These are phyloP conservation scores for Ganoderma boninense DNA, from an alignment of 1,284 basidiomycete species.

Conservation along the genomic window DNA sequence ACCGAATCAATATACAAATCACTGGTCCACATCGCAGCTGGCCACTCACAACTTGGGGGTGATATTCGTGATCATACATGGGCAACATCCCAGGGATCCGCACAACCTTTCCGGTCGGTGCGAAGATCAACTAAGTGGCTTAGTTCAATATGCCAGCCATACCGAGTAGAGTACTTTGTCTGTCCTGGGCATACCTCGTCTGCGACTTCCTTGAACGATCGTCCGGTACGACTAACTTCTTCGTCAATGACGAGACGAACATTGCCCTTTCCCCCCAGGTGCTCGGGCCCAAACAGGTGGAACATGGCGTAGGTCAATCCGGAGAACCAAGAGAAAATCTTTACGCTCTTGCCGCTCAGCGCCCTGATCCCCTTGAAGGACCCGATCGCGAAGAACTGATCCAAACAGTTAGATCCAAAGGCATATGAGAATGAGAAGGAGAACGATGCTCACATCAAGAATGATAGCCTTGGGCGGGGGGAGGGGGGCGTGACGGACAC, in stretches of 20 bases:
- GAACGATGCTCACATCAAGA: conserved; percentile 2
- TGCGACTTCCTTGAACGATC: conserved; percentile 20
- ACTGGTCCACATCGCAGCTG: not conserved
- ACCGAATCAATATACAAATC: not conserved
- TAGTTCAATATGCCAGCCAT: not conserved
- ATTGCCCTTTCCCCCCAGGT: conserved; percentile 29
- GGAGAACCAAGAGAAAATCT: conserved; percentile 30
- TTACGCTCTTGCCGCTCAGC: conserved; percentile 21
- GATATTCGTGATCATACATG: conserved; percentile 37
- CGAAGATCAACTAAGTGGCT: conserved; percentile 17
- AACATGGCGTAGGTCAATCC: conserved; percentile 24
- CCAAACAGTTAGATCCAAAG: not conserved
- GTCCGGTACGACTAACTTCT: conserved; percentile 21
- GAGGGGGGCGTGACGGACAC: not conserved
- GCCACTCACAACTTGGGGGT: conserved; percentile 34
- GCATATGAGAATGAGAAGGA: no score
- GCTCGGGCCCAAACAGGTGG: conserved; percentile 29
- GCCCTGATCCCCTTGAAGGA: conserved; percentile 16
- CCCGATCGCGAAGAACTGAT: conserved; percentile 27
- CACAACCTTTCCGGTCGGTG: conserved; percentile 22
- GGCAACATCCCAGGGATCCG: conserved; percentile 32
- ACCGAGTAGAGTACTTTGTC: not conserved
- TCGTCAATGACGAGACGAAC: conserved; percentile 22
- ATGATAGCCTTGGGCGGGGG: conserved; percentile 10
- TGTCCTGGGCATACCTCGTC: conserved; percentile 18